Conservation (phyloP, 441 rosid genomes). For the Eutrema salsugineum region DNA sequence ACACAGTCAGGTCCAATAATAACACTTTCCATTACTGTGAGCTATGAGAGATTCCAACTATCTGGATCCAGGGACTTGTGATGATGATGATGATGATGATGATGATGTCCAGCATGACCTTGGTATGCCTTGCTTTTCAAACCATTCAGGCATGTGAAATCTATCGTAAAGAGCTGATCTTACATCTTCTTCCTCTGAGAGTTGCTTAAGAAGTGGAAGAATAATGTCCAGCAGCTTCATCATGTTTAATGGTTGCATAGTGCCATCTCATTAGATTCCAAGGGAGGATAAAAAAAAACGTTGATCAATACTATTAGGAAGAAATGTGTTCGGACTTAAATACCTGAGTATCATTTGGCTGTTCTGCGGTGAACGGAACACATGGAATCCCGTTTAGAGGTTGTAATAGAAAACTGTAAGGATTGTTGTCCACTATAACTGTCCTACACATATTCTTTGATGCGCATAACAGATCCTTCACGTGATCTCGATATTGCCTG, state of each 20-base stretch:
- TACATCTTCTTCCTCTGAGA: conserved; percentile 70
- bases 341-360: conserved; percentile 77
- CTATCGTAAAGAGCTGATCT: conserved; percentile 58
- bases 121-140: conserved; percentile 81
- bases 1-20: not conserved
- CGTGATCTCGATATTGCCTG: conserved; percentile 76
- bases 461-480: conserved; percentile 72
- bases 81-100: not conserved
- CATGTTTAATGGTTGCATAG: not conserved
- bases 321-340: not conserved
- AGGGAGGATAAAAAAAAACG: not conserved
- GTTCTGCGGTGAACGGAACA: conserved; percentile 70
- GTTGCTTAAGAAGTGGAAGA: conserved; percentile 80
- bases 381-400: conserved; percentile 97
- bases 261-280: not conserved
- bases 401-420: conserved; percentile 86
- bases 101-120: conserved; percentile 36
- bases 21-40: not conserved
- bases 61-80: not conserved
- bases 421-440: conserved; percentile 87
- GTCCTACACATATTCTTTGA: conserved; percentile 66
- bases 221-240: conserved; percentile 71
- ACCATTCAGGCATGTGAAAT: conserved; percentile 90
- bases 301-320: not conserved
- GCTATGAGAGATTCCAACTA: not conserved